These are phyloP conservation scores for Clonostachys chloroleuca DNA, from an alignment of 2,329 filamentous ascomycete genomes.

Conservation along the genomic window DNA sequence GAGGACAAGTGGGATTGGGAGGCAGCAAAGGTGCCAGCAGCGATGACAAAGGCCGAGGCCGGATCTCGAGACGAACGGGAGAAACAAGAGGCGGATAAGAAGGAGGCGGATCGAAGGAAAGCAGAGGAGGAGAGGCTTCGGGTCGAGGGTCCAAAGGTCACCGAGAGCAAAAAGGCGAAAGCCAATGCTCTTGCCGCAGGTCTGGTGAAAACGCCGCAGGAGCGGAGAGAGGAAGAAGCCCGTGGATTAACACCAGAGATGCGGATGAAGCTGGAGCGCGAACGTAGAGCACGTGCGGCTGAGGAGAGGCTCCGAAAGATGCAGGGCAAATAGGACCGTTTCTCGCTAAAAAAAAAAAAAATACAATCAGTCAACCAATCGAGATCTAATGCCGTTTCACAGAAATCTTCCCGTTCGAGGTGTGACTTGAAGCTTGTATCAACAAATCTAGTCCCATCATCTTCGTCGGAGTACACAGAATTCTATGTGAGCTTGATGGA, in stretches of 20 bases:
- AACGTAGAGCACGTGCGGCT: conserved; percentile 84
- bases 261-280: conserved; percentile 77
- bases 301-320: conserved; percentile 78
- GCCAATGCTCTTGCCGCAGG: conserved; percentile 47
- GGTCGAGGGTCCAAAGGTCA: conserved; percentile 57
- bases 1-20: conserved; percentile 78
- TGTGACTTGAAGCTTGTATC: no score
- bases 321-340: conserved; percentile 10
- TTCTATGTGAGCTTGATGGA: no score
- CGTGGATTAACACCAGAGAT: conserved; percentile 86
- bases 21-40: conserved; percentile 63
- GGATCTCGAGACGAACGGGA: conserved; percentile 68
- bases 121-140: conserved; percentile 71
- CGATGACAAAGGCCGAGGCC: conserved; percentile 67
- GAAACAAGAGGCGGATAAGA: conserved; percentile 60
- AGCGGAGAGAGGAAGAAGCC: conserved; percentile 77
- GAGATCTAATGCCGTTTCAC: no score
- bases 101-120: conserved; percentile 66
- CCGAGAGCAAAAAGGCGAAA: conserved; percentile 40
- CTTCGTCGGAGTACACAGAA: no score
- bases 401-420: no score
- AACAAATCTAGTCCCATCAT: no score
- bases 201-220: conserved; percentile 69
- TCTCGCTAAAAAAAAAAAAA: neutral
- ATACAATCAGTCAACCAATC: no score